Evolutionary conservation across 164 flowering plant species (phyloP).

Genomic region (Echeveria elegans): DNA sequence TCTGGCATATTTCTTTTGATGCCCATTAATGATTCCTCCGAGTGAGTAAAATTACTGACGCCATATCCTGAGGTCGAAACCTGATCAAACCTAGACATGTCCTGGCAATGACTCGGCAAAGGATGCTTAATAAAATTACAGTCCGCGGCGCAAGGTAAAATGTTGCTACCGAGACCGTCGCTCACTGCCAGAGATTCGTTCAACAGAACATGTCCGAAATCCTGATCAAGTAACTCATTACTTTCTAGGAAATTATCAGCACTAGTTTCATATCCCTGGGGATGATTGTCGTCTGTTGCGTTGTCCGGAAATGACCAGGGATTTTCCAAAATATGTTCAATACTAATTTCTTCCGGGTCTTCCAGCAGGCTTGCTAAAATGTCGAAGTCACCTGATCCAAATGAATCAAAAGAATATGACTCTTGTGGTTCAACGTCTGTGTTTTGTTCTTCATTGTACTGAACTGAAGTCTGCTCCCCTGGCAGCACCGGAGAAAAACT

Average conservation of each 20-base stretch:
- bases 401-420: not conserved
- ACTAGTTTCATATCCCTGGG: not conserved
- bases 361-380: not conserved
- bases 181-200: not conserved
- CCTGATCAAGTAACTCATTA: not conserved
- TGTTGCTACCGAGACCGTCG: not conserved
- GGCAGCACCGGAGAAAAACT: not conserved
- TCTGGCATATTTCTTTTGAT: not conserved
- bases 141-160: not conserved
- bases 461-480: not conserved
- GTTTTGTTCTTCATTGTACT: not conserved
- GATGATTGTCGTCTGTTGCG: not conserved
- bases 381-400: not conserved
- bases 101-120: not conserved
- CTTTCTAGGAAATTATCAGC: not conserved
- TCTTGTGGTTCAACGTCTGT: not conserved
- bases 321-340: not conserved
- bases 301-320: not conserved
- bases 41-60: too few species aligned
- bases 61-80: not conserved
- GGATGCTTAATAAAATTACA: not conserved
- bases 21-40: not conserved
- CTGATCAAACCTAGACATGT: not conserved
- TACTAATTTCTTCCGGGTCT: not conserved
- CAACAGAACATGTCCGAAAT: not conserved